Base-by-base conservation (phyloP, 78 protist genomes). In the Dictyostelium discoideum region DNA sequence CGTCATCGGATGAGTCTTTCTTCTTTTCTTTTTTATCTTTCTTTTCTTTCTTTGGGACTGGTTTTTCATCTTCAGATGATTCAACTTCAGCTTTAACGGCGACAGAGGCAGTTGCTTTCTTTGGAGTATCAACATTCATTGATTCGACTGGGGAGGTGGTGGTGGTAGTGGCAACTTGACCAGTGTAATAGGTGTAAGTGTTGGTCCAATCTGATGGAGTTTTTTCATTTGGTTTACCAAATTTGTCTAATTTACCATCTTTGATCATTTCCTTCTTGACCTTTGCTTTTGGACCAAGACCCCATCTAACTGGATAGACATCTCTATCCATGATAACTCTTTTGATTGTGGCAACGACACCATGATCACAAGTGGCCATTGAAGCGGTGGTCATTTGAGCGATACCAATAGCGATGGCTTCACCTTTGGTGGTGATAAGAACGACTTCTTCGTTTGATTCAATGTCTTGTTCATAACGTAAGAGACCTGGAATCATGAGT, bases 271-370 rank as follows among this genome's bases (percentile, higher is more conserved):
- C 72, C 98, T 99, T 98, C 99, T 99, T 99, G 94, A 63, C 82
- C 82, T 40, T 40, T 29, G 99, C 99, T 48, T 93, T 76, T 20
- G 99, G 99, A 40, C 99, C 99, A 13, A 98, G 96, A 42, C 99
- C 99, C 99, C 99, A 99, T 42, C 92, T 83, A 39, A 98, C 95
- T 24, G 99, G 99, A 97, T 99, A 99, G 11, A 99, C 98, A 96
- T 99, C 99, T 32, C 99, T 97, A 87, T 99, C 99, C 99, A 99
- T 99, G 95, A 99, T 97, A 42, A 99, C 99, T 22, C 99, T 98
- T 98, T 99, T 99, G 93, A 98, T 98, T 95, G 98, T 98, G 80
- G 99, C 99, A n/a, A 98, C 99, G 7, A 99, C 98, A 44, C 99
- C 99, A 88, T 99, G 99, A 84, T 98, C 99, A 84, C 98, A 94